Percentiles rank a stretch among this genome's conserved stretches.
phyloP scores from a whole-genome alignment of 352 stramenopile species.

The Globisporangium parvum region DNA sequence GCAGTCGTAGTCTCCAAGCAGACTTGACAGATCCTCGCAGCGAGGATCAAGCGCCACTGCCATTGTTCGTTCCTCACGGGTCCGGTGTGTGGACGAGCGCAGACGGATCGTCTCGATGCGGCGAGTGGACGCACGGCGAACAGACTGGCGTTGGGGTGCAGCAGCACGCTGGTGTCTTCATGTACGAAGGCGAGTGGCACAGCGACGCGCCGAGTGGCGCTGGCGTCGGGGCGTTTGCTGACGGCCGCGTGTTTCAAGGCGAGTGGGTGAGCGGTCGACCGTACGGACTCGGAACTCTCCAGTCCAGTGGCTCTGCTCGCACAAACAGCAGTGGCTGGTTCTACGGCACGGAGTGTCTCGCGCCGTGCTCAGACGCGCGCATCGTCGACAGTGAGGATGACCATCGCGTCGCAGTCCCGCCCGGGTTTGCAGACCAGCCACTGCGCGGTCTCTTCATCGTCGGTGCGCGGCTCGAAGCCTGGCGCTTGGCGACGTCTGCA shows the following conservation, averaged over 20 bases:
- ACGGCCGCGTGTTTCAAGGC: constrained; percentile 35
- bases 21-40: not conserved
- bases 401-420: constrained; percentile 1
- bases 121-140: constrained; percentile 32
- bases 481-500: constrained; percentile 13
- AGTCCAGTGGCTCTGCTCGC: constrained; percentile 4
- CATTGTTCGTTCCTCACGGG: constrained; percentile 22
- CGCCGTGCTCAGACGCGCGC: constrained; percentile 4
- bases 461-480: constrained; percentile 18
- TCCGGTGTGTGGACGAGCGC: constrained; percentile 31
- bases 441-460: constrained; percentile 23
- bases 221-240: constrained; percentile 40
- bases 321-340: constrained; percentile 33
- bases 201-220: constrained; percentile 16
- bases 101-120: constrained; percentile 24
- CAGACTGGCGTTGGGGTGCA: constrained; percentile 31
- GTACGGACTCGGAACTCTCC: constrained; percentile 31
- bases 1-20: not conserved
- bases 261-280: constrained; percentile 27
- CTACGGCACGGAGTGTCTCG: constrained; percentile 31
- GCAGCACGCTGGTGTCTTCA: constrained; percentile 23
- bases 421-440: constrained; percentile 19
- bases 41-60: not conserved
- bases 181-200: constrained; percentile 43
- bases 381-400: not conserved